Percentiles rank a stretch among this genome's conserved stretches.
These are phyloP conservation scores for Diaporthe nobilis DNA, from an alignment of 2,329 filamentous ascomycete genomes.

Conservation along the genomic window DNA sequence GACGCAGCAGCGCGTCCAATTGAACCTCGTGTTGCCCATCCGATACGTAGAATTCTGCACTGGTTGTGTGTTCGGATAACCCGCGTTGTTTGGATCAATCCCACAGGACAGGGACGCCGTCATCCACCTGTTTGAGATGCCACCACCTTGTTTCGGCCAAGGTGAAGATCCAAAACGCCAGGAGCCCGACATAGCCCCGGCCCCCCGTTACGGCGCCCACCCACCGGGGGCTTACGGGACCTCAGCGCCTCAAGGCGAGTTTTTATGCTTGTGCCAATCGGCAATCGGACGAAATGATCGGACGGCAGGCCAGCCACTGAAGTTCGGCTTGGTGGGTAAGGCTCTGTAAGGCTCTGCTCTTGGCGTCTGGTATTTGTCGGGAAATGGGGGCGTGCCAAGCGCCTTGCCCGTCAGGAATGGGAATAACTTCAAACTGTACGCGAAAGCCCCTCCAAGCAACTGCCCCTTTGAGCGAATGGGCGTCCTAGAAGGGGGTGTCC, in stretches of 20 bases:
- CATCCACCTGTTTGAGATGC: slow-evolving; percentile 32
- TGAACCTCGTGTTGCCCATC: slow-evolving; percentile 6
- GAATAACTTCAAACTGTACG: slow-evolving; percentile 33
- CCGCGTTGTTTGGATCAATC: slow-evolving; percentile 1
- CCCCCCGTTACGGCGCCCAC: slow-evolving; percentile 8
- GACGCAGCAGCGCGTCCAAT: slow-evolving; percentile 19
- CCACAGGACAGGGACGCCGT: slow-evolving; percentile 18
- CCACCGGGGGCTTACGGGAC: not conserved
- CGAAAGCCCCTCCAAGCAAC: slow-evolving; percentile 21
- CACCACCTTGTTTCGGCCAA: slow-evolving; percentile 33
- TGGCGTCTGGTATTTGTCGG: slow-evolving; percentile 24
- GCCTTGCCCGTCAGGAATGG: slow-evolving; percentile 19
- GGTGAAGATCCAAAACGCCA: slow-evolving; percentile 31
- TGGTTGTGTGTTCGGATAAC: not conserved
- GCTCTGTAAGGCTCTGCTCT: slow-evolving; percentile 31
- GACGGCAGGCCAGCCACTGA: slow-evolving; percentile 31
- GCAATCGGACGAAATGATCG: slow-evolving; percentile 22
- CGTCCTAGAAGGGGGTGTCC: slow-evolving; percentile 3
- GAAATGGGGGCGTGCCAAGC: slow-evolving; percentile 30
- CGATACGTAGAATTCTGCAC: not conserved
- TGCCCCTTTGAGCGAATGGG: slow-evolving; percentile 21
- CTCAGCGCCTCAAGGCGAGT: slow-evolving; percentile 3
- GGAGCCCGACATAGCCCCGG: slow-evolving; percentile 25
- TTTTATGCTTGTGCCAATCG: slow-evolving; percentile 24
- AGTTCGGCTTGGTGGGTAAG: slow-evolving; percentile 20